phyloP scores from a whole-genome alignment of 1,284 basidiomycete genomes.

The Cystobasidium sp. region DNA sequence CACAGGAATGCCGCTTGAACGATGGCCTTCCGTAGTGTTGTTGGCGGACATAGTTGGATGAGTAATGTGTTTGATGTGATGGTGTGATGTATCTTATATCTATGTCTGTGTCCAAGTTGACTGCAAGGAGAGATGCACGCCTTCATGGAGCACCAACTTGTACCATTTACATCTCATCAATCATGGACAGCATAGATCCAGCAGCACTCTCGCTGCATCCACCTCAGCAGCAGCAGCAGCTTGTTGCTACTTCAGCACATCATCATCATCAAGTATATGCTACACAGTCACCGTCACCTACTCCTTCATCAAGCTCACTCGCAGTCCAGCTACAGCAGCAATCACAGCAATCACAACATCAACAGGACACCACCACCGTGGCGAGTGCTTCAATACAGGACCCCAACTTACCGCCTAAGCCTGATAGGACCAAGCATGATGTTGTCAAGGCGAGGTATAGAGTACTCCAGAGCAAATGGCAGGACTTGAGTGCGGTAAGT shows the following conservation, averaged over 20 bases:
- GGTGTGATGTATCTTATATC: neutral
- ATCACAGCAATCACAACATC: neutral
- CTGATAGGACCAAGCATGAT: slow-evolving; percentile 35
- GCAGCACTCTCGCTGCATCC: slow-evolving; percentile 27
- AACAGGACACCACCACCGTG: neutral
- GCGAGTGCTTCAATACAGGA: neutral
- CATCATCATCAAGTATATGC: neutral
- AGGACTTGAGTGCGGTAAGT: slow-evolving; percentile 24
- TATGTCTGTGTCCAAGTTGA: neutral
- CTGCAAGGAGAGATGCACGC: too few relatives aligned
- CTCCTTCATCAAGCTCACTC: slow-evolving; percentile 1
- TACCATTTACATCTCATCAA: neutral
- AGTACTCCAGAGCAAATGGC: slow-evolving; percentile 32
- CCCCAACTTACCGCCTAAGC: slow-evolving; percentile 16
- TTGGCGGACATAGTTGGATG: neutral
- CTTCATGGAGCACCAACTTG: slow-evolving; percentile 9
- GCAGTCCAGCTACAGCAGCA: neutral
- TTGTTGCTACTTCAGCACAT: neutral
- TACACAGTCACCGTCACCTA: slow-evolving; percentile 8
- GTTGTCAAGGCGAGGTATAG: slow-evolving; percentile 17
- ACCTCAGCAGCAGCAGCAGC: neutral
- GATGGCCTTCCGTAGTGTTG: neutral
- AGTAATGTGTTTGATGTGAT: neutral
- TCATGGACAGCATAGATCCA: slow-evolving; percentile 21
- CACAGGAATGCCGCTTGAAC: slow-evolving; percentile 9